Conservation (phyloP, 306 rosid genomes). For the Mucuna pruriens region DNA sequence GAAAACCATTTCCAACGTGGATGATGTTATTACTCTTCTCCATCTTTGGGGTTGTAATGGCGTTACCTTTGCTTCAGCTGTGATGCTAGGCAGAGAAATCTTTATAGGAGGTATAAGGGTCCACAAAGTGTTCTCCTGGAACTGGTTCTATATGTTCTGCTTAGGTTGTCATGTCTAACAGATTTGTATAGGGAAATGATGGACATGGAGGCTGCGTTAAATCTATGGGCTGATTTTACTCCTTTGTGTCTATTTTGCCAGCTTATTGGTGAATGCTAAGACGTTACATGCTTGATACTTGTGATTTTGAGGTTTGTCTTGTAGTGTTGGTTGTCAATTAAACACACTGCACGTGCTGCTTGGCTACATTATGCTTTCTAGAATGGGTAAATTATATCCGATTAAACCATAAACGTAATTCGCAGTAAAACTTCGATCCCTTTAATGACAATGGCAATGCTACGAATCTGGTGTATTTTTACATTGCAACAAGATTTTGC, state of each 20-base stretch:
- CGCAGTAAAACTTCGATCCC: background rate
- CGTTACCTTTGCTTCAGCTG: conserved; percentile 93
- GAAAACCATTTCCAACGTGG: conserved; percentile 83
- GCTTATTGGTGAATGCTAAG: conserved; percentile 45
- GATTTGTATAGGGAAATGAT: conserved; percentile 59
- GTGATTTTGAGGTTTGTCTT: conserved; percentile 41
- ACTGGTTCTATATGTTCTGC: conserved; percentile 51
- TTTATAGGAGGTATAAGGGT: conserved; percentile 31
- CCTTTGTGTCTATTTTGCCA: conserved; percentile 54
- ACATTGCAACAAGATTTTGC: background rate
- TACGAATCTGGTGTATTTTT: background rate
- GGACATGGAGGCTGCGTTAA: conserved; percentile 50
- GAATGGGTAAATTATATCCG: conserved; percentile 10
- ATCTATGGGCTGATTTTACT: conserved; percentile 46
- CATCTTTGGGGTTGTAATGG: conserved; percentile 90
- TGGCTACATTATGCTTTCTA: conserved; percentile 26
- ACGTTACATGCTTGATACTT: conserved; percentile 39
- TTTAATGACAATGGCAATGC: background rate
- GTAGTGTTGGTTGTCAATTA: background rate
- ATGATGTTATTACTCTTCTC: conserved; percentile 87
- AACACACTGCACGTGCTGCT: conserved; percentile 1
- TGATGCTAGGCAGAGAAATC: conserved; percentile 40
- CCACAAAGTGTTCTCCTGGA: conserved; percentile 36
- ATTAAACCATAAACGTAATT: background rate
- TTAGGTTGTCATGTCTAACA: conserved; percentile 54